Base-by-base conservation (phyloP, 2,329 filamentous ascomycete species). In the Colletotrichum tamarilloi region DNA sequence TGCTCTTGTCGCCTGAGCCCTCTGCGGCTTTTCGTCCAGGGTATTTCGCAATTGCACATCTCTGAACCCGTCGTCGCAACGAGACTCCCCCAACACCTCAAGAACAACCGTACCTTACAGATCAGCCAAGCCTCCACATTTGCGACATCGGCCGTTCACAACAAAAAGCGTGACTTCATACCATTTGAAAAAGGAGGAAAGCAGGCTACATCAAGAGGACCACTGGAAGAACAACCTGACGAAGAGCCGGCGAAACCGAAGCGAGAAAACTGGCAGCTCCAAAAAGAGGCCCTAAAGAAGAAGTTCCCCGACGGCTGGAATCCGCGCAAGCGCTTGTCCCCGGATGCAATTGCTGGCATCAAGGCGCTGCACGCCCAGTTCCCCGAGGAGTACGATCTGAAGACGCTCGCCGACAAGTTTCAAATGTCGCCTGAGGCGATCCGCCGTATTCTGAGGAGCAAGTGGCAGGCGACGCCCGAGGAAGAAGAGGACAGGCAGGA, bases 321-420 rank as follows among this genome's bases (percentile, higher is more conserved):
- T 32, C 96, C 97, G 35, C 89, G 90, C 62, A 98, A 97, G 82
- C 92, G 92, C 72, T 88, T 99, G 11, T 98, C 97, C 0, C 97
- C 97, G 0, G 96, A 98, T 82, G 95, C 95, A 1, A 86, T 98
- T 38, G 92, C 94, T n/a, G 95, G 95, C 55, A 97, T 99, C 77
- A 92, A 95, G 55, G 92, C 94, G 24, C 86, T 99, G 42, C 91
- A 98, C 81, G 85, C 88, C 30, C 92, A 95, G 77, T 92, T 95
- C 75, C 95, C 96, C 0, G 88, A 93, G 2, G 87, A 89, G 70
- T 98, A 95, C 84, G 93, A 92, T 4, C 97, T 93, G 0, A 82
- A 88, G 19, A 88, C 91, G 42, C 90, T 98, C 16, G 91, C 96
- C 0, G 80, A 91, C 1, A 91, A 95, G 77, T 99, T 98, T 83